These are phyloP conservation scores for Pinus tabuliformis DNA, from an alignment of 75 land plant species.

Conservation along the genomic window DNA sequence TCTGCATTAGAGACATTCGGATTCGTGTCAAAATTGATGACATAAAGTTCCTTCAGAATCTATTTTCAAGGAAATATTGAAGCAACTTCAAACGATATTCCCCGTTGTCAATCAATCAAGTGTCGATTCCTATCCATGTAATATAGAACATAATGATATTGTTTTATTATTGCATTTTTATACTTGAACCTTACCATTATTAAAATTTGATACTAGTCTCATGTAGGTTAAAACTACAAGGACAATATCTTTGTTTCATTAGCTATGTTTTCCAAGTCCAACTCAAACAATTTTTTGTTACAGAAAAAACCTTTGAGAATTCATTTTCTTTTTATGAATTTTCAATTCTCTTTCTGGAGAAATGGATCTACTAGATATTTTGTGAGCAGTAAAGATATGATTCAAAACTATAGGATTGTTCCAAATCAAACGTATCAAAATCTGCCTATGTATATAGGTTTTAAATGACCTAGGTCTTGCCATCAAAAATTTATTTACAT, in stretches of 20 bases:
- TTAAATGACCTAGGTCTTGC: too few species aligned
- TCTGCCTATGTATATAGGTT: background rate
- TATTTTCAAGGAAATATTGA: background rate
- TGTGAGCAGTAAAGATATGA: background rate
- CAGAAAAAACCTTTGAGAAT: background rate
- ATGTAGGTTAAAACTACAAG: slow-evolving; percentile 1
- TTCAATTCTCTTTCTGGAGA: background rate
- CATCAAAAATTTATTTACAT: too few species aligned
- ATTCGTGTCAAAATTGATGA: background rate
- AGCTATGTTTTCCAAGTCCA: slow-evolving; percentile 1
- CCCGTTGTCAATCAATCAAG: background rate
- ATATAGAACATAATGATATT: background rate
- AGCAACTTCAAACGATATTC: background rate
- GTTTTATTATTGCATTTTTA: background rate
- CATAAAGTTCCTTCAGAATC: background rate
- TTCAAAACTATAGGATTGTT: background rate
- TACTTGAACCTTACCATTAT: background rate
- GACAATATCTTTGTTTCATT: background rate
- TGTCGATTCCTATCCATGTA: background rate
- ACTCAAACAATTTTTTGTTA: background rate
- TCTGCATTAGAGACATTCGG: background rate
- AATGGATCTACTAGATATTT: background rate
- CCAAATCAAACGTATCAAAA: background rate
- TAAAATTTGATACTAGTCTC: background rate
- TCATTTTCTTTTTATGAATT: background rate